phyloP scores from a whole-genome alignment of 208 protist genomes.

The Wallacemonas sp. region DNA sequence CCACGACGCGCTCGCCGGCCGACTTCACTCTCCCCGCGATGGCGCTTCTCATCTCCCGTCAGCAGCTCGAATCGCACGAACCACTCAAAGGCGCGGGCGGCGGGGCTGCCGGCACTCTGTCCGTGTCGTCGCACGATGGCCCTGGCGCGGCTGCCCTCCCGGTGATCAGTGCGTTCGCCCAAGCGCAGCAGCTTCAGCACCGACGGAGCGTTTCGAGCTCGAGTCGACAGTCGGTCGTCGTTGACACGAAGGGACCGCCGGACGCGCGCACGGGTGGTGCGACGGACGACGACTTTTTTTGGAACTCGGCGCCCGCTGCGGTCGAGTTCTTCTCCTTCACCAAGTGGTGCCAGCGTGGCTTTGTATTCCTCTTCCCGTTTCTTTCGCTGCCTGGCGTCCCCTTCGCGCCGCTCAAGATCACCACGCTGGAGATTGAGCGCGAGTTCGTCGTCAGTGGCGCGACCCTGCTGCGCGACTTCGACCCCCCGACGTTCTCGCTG shows the following conservation, averaged over 20 bases:
- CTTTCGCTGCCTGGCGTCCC: conserved; percentile 57
- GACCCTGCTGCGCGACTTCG: conserved; percentile 60
- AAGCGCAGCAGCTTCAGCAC: not conserved
- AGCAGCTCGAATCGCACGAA: conserved; percentile 8
- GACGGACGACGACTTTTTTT: conserved; percentile 46
- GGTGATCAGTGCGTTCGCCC: not conserved
- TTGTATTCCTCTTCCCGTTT: conserved; percentile 80
- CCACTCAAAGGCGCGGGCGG: not conserved
- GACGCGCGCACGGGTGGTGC: conserved; percentile 18
- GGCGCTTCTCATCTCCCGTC: conserved; percentile 6
- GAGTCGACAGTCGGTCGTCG: not conserved
- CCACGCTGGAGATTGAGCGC: conserved; percentile 65
- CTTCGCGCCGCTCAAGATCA: conserved; percentile 54
- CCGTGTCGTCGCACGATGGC: not conserved
- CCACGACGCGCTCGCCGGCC: not conserved
- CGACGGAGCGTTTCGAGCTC: not conserved
- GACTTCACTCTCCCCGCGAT: not conserved
- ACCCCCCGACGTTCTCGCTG: conserved; percentile 50
- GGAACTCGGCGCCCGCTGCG: conserved; percentile 39
- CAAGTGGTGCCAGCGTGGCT: conserved; percentile 31
- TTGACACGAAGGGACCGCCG: conserved; percentile 3
- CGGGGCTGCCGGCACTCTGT: not conserved
- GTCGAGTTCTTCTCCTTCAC: conserved; percentile 55
- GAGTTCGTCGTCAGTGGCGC: conserved; percentile 85
- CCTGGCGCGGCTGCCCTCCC: no score